Base-by-base conservation (phyloP, 768 basidiomycete species). In the Pleurotus giganteus region DNA sequence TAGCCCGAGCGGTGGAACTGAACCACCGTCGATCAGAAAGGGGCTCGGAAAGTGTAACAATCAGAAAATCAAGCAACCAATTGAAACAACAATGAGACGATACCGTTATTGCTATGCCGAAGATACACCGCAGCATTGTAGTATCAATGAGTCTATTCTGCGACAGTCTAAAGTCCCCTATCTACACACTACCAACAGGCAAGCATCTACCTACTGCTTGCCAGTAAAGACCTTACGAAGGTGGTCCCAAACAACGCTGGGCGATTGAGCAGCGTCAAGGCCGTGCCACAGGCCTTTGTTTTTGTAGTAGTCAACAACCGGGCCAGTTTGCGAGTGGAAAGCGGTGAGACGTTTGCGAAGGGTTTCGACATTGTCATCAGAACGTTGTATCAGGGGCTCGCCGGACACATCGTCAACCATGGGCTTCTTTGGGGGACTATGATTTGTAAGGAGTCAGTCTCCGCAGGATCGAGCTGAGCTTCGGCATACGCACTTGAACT, bases 301-400 rank as follows among this genome's bases (percentile, higher is more conserved):
- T 75, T 89, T 93, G 83, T 99, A 99, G 78, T 97, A 98, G 42
- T 92, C 93, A 13, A 93, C 88, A 27, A 99, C 97, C 26, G 97
- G 96, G 2, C 89, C 91, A 12, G 97, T 99, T 73, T 97, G 94
- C 29, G 79, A 70, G 77, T 99, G 97, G 79, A 88, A 98, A n/a
- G 91, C 84, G 2, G 70, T 62, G 54, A 99, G 79, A 37, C 97
- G 89, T 74, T 94, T 97, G 62, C 85, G 82, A 51, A 99, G 81
- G 11, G 95, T 92, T 70, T 97, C 93, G 58, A 94, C 91, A 61
- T 98, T 99, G 75, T 99, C 97, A 70, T 99, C 97, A 7, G 94
- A 94, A 59, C 97, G 89, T 71, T 98, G 96, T 65, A 96, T 88
- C 61, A 99, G 84, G 32, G 94, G 91, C 73, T 99, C 96, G 55